phyloP scores from a whole-genome alignment of 129 eudicot genomes.

The Kitagawia praeruptora region DNA sequence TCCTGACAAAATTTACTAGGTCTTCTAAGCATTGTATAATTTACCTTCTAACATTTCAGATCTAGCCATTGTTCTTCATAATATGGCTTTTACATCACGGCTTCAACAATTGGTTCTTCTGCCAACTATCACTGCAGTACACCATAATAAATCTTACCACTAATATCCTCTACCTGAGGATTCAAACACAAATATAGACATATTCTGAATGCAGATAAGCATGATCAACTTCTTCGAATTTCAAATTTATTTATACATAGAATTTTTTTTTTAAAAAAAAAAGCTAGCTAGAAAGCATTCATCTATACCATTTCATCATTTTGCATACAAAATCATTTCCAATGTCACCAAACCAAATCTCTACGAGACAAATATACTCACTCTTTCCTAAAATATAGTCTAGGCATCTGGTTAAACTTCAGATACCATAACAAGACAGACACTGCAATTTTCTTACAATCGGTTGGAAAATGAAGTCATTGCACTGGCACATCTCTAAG shows the following conservation, averaged over 20 bases:
- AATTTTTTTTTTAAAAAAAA: neutral
- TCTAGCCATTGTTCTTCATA: too few relatives aligned
- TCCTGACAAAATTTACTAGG: too few relatives aligned
- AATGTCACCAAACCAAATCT: neutral
- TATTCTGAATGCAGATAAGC: neutral
- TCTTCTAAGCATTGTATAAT: too few relatives aligned
- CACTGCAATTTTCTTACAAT: neutral
- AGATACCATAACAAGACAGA: slow-evolving; percentile 17
- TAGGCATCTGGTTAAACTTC: slow-evolving; percentile 16
- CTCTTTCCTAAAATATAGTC: slow-evolving; percentile 20
- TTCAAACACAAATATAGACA: neutral
- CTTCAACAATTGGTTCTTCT: neutral
- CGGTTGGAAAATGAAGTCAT: slow-evolving; percentile 8
- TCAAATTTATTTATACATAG: neutral
- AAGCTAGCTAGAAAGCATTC: slow-evolving; percentile 11
- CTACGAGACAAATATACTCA: neutral
- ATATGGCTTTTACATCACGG: neutral
- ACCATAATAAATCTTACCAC: too few relatives aligned
- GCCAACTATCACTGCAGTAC: neutral
- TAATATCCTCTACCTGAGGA: too few relatives aligned
- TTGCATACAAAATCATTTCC: slow-evolving; percentile 23
- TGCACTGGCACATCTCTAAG: slow-evolving; percentile 28
- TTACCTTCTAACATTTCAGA: too few relatives aligned
- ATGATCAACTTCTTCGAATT: neutral
- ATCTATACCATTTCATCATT: slow-evolving; percentile 17